Conservation (phyloP, 257 asterid species). For the Misopates orontium region DNA sequence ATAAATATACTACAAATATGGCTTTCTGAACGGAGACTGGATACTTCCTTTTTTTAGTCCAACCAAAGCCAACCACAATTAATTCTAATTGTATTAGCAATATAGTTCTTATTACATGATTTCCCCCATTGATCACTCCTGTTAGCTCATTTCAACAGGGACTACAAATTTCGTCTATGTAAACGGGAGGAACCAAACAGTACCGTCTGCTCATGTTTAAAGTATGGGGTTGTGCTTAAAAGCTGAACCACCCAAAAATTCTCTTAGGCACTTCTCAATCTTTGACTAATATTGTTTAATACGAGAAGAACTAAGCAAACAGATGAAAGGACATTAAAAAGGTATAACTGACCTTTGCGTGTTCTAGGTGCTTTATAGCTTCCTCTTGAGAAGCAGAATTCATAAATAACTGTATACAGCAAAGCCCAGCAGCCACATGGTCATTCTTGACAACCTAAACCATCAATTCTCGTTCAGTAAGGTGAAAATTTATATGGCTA, state of each 20-base stretch:
- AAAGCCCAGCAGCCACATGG: slow-evolving; percentile 92
- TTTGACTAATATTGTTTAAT: slow-evolving; percentile 16
- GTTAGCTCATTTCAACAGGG: slow-evolving; percentile 3
- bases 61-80: no score
- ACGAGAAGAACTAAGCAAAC: slow-evolving; percentile 5
- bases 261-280: background rate
- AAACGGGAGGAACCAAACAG: background rate
- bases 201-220: background rate
- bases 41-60: no score
- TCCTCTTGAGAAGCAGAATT: slow-evolving; percentile 92
- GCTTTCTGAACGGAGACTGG: no score
- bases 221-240: slow-evolving; percentile 1
- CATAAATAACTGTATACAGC: slow-evolving; percentile 94
- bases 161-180: slow-evolving; percentile 8
- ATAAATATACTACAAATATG: no score
- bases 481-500: slow-evolving; percentile 11
- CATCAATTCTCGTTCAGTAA: slow-evolving; percentile 31
- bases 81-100: no score
- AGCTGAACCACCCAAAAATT: slow-evolving; percentile 3
- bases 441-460: slow-evolving; percentile 89
- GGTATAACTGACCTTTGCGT: slow-evolving; percentile 61
- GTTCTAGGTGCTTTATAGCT: slow-evolving; percentile 83
- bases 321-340: slow-evolving; percentile 18
- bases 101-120: background rate
- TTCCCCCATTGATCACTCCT: background rate